Base-by-base conservation (phyloP, 148 eudicot species). In the Amaranthus cruentus region DNA sequence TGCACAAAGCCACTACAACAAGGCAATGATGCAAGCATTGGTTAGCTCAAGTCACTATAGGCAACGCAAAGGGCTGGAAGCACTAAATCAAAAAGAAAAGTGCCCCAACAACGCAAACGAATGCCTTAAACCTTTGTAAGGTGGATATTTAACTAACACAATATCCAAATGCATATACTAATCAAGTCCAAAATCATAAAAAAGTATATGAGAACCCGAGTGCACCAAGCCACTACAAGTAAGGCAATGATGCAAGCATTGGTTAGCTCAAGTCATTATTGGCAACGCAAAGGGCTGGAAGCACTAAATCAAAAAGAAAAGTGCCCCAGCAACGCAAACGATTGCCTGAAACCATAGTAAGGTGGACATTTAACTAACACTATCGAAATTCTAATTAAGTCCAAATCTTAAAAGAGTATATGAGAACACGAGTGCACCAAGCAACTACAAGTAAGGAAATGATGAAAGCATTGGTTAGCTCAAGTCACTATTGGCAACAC, bases 371-470 rank as follows among this genome's bases (percentile, higher is more conserved):
- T 28, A 28, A 28, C 38, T 28, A 28, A 28, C 38, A 28, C 38
- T 28, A 28, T 28, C 38, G 1, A 28, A 28, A 28, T 28, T 28
- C 38, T 28, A 28, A 28, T 28, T 28, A 28, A 28, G 38, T 28
- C 38, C 38, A 28, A 28, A 28, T 28, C 38, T 28, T 28, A 28
- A 28, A 28, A 28, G 38, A 28, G 38, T 28, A 28, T 28, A 28
- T 28, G 38, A 28, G 38, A 28, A 28, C 38, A 28, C 38, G 38
- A 28, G 73, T 79, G 69, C 78, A 79, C 82, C 48, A 79, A 47
- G 71, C 38, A 28, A 28, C 59, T 62, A 63, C 42, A 8, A 0
- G 60, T 48, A 50, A 6, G 42, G 60, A 70, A 47, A 64, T 15
- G 13, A 28, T 28, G 38, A 28, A 28, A 28, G 38, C 38, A 28